Base-by-base conservation (phyloP, 2,329 filamentous ascomycete species). In the Aspergillus ustus region DNA sequence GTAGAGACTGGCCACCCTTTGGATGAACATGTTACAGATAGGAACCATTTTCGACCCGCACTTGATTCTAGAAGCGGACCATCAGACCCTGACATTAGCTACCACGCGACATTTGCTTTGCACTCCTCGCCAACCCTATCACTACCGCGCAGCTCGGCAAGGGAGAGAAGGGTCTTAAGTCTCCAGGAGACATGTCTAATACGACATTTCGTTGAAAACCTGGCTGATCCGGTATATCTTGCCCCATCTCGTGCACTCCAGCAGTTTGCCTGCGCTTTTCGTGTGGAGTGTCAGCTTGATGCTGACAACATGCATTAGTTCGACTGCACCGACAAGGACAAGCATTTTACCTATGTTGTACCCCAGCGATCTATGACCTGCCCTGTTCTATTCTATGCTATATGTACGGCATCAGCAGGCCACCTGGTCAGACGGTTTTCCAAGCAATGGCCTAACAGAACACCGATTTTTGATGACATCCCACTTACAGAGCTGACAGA, bases 141-240 rank as follows among this genome's bases (percentile, higher is more conserved):
- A 17, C 34, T 40, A 40, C 15, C 15, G 2, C 11, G 3, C 11
- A 13, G 11, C 34, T 15, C 34, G 4, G 9, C 15, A 40, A 13
- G 34, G 34, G 34, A 40, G 8, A 13, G 34, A 15, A 40, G 15
- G 34, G 15, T 15, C 11, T 13, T 40, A 40, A 40, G 34, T 40
- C 34, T 60, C 2, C 51, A 63, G 25, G 61, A 63, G 22, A 37
- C 49, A 7, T 60, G 46, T 13, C 50, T 63, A 52, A 46, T 60
- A 13, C 48, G 61, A 3, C 53, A 63, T 11, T 60, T 60, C 11
- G 48, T 55, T 4, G 57, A 60, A 19, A 57, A 46, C 15, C 43
- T 60, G 6, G 61, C 43, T 7, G 52, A 37, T 4, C 48, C 37
- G 57, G 61, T 60, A 57, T 0, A 11, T 15, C 15, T 15, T 15